Conservation (phyloP, 1,139 yeast species). For the Suhomyces kunorum region DNA sequence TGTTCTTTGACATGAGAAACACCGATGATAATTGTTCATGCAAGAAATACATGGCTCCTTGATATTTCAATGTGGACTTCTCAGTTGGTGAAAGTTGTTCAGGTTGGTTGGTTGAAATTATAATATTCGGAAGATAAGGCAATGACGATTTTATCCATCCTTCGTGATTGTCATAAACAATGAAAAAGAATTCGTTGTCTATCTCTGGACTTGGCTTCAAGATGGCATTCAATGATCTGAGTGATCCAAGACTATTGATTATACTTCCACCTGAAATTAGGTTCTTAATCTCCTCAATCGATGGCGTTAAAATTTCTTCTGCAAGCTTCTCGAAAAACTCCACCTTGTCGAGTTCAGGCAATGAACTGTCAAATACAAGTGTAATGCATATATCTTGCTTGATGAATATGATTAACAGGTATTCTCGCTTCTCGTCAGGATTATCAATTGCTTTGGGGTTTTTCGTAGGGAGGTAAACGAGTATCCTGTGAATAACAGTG, state of each 20-base stretch:
- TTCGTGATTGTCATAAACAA: conserved; percentile 32
- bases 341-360: conserved; percentile 22
- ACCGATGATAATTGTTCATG: conserved; percentile 44
- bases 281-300: conserved; percentile 27
- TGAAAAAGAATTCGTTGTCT: conserved; percentile 42
- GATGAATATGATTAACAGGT: conserved; percentile 34
- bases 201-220: conserved; percentile 18
- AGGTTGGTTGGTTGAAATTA: conserved; percentile 8
- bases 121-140: conserved; percentile 35
- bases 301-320: conserved; percentile 22
- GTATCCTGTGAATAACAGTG: conserved; percentile 21
- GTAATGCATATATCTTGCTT: conserved; percentile 28
- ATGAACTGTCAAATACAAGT: conserved; percentile 35
- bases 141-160: conserved; percentile 39
- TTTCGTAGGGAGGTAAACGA: conserved; percentile 29
- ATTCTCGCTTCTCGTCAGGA: conserved; percentile 24
- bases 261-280: conserved; percentile 21
- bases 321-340: conserved; percentile 28
- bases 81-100: conserved; percentile 14
- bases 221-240: conserved; percentile 28
- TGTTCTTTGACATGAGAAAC: conserved; percentile 29
- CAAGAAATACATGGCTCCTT: conserved; percentile 38
- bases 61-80: conserved; percentile 16
- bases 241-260: conserved; percentile 34
- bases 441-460: conserved; percentile 7